A percentile compares a stretch with the other conserved stretches of the same genome.
phyloP scores from a whole-genome alignment of 129 eudicot species.

The Oenanthe sinensis region DNA sequence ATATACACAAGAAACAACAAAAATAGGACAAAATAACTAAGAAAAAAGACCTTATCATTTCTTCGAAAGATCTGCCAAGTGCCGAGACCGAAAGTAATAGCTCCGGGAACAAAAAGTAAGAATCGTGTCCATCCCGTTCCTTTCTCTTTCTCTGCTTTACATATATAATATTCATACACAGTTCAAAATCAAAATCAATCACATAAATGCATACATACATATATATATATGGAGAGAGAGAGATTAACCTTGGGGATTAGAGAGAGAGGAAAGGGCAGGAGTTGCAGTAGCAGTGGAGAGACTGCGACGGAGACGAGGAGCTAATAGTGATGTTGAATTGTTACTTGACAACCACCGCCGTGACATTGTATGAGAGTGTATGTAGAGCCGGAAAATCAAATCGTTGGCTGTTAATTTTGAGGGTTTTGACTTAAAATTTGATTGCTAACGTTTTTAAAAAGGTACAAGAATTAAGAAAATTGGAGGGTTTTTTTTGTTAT shows the following conservation, averaged over 20 bases:
- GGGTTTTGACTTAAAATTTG: no score
- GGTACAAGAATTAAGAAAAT: no score
- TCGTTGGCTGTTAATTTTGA: background rate
- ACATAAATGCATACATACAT: background rate
- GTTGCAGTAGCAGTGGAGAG: background rate
- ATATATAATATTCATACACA: background rate
- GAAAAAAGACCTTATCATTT: conserved; percentile 61
- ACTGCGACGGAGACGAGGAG: background rate
- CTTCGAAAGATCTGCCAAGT: conserved; percentile 83
- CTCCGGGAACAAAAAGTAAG: conserved; percentile 87
- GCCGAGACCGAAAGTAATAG: conserved; percentile 81
- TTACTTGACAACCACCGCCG: background rate
- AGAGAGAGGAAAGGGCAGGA: background rate
- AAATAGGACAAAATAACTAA: background rate
- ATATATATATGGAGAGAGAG: background rate
- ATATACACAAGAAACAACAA: background rate
- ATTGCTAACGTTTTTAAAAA: no score
- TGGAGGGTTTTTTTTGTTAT: no score
- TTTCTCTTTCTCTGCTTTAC: conserved; percentile 37
- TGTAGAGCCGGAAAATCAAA: background rate
- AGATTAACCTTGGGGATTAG: conserved; percentile 1
- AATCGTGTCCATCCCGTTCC: conserved; percentile 68
- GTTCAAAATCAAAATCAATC: background rate
- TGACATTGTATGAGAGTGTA: background rate
- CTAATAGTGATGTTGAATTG: background rate